Percentiles rank a stretch among this genome's conserved stretches.
phyloP scores from a whole-genome alignment of 148 eudicot genomes.

The Polygonum aviculare region DNA sequence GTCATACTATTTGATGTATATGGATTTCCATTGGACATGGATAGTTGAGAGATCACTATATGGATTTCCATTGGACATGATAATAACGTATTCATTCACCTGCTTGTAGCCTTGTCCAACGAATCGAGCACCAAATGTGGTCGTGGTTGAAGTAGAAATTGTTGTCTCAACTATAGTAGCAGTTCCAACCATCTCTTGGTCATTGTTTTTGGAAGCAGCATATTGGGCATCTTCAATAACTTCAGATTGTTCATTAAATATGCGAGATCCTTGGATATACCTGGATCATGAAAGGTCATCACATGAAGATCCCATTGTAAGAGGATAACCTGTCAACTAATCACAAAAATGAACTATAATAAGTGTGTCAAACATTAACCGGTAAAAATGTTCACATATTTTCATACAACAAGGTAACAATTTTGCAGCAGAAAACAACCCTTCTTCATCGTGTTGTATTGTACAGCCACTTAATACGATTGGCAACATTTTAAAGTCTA shows the following conservation, averaged over 20 bases:
- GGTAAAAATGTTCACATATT: not conserved
- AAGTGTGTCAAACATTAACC: not conserved
- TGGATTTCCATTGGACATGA: not conserved
- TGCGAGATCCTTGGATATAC: conserved; percentile 68
- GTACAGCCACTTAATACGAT: not conserved
- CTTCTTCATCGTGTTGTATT: not conserved
- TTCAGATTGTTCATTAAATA: conserved; percentile 29
- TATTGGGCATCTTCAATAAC: conserved; percentile 14
- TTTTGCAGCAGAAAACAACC: not conserved
- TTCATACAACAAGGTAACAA: not conserved
- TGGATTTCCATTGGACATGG: not conserved
- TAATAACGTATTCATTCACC: conserved; percentile 20
- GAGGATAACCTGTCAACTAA: conserved; percentile 8
- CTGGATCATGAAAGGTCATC: conserved; percentile 22
- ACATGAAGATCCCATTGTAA: conserved; percentile 10
- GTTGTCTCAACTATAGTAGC: conserved; percentile 19
- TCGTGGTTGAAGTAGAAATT: conserved; percentile 22
- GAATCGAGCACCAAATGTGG: conserved; percentile 63
- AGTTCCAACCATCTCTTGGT: conserved; percentile 26
- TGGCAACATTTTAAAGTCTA: not conserved
- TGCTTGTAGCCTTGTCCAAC: conserved; percentile 97
- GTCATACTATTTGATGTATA: not conserved
- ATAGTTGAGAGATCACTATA: no score
- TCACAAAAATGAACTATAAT: conserved; percentile 1
- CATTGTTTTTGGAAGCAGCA: conserved; percentile 19